Evolutionary conservation across 2,329 filamentous ascomycete species (phyloP).

Genomic region (Phoma sp.): DNA sequence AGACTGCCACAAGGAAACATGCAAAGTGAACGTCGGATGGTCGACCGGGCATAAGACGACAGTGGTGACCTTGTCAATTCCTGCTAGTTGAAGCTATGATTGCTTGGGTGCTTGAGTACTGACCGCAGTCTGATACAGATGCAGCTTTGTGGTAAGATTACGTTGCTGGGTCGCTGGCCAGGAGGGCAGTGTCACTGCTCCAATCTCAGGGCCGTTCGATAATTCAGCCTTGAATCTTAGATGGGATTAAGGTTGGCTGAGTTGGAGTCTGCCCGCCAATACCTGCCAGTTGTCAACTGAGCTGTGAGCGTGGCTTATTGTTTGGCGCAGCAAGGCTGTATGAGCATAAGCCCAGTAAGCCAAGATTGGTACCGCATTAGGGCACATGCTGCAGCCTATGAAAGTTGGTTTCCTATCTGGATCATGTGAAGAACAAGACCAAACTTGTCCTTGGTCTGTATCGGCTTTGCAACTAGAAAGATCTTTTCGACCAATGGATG

Average conservation of each 20-base stretch:
- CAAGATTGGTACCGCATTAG: background rate
- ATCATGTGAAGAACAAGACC: background rate
- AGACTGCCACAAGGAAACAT: background rate
- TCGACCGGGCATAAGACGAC: background rate
- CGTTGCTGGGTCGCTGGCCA: background rate
- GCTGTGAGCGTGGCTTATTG: background rate
- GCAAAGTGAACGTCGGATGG: background rate
- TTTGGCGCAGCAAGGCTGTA: background rate
- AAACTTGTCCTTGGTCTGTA: background rate
- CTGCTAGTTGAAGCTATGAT: background rate
- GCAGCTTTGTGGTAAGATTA: background rate
- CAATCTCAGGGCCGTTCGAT: background rate
- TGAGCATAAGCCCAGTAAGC: background rate
- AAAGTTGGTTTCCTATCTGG: background rate
- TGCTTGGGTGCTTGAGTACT: background rate
- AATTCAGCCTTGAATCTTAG: background rate
- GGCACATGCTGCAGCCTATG: background rate
- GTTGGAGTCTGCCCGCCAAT: background rate
- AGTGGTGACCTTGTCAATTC: background rate
- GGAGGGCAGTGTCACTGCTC: background rate
- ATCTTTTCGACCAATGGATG: background rate
- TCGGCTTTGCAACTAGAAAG: background rate
- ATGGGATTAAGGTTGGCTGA: background rate
- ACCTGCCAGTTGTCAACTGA: background rate
- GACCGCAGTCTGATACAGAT: background rate